Conservation (phyloP, 2,329 filamentous ascomycete genomes). For the Thielaviopsis populi region DNA sequence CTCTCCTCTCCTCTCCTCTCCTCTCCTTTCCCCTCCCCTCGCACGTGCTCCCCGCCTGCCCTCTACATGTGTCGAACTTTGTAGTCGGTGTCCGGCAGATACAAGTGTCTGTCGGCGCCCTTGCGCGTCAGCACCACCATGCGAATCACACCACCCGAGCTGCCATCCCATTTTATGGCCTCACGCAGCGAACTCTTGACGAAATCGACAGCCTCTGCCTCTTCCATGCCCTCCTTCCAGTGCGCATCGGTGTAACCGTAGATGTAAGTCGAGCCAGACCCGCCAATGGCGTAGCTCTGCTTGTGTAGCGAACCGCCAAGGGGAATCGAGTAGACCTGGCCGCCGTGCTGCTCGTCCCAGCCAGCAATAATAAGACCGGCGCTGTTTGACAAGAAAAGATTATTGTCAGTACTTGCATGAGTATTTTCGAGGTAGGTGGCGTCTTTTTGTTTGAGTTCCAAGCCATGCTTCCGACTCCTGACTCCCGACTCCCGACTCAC, state of each 20-base stretch:
- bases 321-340: conserved; percentile 94
- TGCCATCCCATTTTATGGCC: conserved; percentile 99
- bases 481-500: conserved; percentile 45
- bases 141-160: conserved; percentile 92
- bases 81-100: conserved; percentile 87
- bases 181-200: conserved; percentile 83
- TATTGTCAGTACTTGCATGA: neutral
- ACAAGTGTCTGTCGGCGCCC: conserved; percentile 84
- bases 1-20: neutral
- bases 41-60: no score
- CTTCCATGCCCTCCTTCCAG: conserved; percentile 90
- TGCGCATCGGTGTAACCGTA: conserved; percentile 97
- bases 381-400: conserved; percentile 31
- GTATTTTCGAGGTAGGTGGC: no score
- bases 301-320: conserved; percentile 95
- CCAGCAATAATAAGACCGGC: conserved; percentile 98
- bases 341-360: conserved; percentile 87
- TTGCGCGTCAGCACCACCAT: conserved; percentile 90
- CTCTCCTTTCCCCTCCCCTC: no score
- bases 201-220: conserved; percentile 78
- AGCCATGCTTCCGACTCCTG: neutral
- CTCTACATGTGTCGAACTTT: conserved; percentile 50
- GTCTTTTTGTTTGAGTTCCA: neutral
- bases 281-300: conserved; percentile 87
- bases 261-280: conserved; percentile 96